These are phyloP conservation scores for Ophiostoma quercus DNA, from an alignment of 2,329 filamentous ascomycete species.

Conservation along the genomic window DNA sequence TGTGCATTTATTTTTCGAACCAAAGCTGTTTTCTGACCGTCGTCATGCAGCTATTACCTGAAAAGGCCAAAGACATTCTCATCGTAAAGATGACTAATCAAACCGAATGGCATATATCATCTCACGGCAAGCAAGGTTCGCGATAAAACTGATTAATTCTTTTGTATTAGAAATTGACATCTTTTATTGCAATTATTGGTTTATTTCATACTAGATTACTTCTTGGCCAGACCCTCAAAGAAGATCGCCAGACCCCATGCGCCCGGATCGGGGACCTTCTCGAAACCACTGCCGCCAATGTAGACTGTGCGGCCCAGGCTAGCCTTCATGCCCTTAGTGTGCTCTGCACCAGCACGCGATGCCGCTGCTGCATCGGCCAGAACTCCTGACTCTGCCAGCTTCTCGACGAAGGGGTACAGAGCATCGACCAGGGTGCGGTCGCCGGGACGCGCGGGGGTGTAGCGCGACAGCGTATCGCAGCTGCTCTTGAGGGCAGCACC, in stretches of 20 bases:
- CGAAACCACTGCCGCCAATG: constrained; percentile 68
- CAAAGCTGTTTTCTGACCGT: too few relatives aligned
- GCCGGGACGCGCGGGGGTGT: constrained; percentile 83
- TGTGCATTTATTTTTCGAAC: too few relatives aligned
- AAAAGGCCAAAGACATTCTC: too few relatives aligned
- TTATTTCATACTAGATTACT: not conserved
- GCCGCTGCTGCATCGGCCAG: constrained; percentile 69
- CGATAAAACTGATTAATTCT: too few relatives aligned
- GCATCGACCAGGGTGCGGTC: constrained; percentile 90
- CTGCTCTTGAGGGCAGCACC: constrained; percentile 65
- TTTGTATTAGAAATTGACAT: too few relatives aligned
- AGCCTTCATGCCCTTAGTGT: constrained; percentile 87
- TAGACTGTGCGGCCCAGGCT: constrained; percentile 81
- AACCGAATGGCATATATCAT: too few relatives aligned
- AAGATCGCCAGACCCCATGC: constrained; percentile 70
- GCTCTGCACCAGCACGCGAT: constrained; percentile 68
- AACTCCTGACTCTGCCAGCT: constrained; percentile 57
- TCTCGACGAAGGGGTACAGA: constrained; percentile 78
- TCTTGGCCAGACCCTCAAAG: constrained; percentile 66
- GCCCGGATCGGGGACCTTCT: constrained; percentile 61
- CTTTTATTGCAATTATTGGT: too few relatives aligned
- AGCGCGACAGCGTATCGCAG: constrained; percentile 65
- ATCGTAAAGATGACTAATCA: too few relatives aligned
- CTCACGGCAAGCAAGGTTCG: too few relatives aligned
- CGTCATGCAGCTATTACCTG: too few relatives aligned